Evolutionary conservation across 1,284 basidiomycete species (phyloP).

Genomic region (Stygiomarasmius scandens): DNA sequence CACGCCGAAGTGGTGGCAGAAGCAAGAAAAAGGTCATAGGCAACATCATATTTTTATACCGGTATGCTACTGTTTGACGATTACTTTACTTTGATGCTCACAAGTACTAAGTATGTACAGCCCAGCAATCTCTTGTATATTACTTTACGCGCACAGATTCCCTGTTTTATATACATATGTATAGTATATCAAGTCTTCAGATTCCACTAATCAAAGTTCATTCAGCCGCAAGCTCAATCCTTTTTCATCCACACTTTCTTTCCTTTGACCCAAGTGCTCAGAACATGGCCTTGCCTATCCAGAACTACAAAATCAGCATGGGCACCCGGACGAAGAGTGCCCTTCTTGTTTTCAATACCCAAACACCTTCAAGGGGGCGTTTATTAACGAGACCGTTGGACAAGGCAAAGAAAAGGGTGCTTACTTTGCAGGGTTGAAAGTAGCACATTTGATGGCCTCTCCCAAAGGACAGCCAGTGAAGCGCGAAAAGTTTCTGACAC

Average conservation of each 20-base stretch:
- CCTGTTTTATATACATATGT: too few relatives aligned
- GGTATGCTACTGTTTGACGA: too few relatives aligned
- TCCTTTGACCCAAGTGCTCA: slow-evolving; percentile 83
- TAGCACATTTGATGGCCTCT: slow-evolving; percentile 84
- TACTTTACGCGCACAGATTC: not conserved
- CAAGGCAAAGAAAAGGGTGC: slow-evolving; percentile 21
- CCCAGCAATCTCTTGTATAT: not conserved
- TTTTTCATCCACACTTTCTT: slow-evolving; percentile 62
- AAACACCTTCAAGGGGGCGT: slow-evolving; percentile 54
- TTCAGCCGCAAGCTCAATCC: not conserved
- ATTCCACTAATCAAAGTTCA: too few relatives aligned
- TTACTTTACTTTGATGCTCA: too few relatives aligned
- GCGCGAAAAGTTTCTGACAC: slow-evolving; percentile 79
- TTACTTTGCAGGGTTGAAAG: slow-evolving; percentile 78
- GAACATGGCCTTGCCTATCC: slow-evolving; percentile 66
- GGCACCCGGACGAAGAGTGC: slow-evolving; percentile 75
- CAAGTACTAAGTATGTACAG: not conserved
- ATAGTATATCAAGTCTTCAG: too few relatives aligned
- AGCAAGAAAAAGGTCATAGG: not conserved
- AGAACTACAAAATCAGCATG: slow-evolving; percentile 86
- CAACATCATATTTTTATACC: not conserved
- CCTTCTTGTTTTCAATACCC: slow-evolving; percentile 78
- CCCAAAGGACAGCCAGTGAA: slow-evolving; percentile 85
- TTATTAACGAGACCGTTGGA: slow-evolving; percentile 4
- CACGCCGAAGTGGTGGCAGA: not conserved